A percentile compares a stretch with the other conserved stretches of the same genome.
Evolutionary conservation across 1,284 basidiomycete species (phyloP).

Genomic region (Boletus putidus): DNA sequence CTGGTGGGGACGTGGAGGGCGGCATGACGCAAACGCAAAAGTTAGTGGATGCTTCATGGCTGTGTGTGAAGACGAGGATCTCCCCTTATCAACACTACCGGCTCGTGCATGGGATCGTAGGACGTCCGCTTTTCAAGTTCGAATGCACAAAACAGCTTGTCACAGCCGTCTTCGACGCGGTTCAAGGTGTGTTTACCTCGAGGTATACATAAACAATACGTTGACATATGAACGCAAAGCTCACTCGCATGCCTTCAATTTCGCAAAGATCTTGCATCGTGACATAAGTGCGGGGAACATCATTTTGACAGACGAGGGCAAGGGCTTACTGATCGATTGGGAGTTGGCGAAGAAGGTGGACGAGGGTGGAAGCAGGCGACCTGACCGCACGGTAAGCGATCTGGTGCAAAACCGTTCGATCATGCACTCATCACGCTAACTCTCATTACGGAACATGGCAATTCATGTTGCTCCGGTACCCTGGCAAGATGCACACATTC

Average conservation of each 20-base stretch:
- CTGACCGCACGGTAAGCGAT: not conserved
- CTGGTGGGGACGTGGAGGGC: not conserved
- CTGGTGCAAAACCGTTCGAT: not conserved
- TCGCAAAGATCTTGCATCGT: not conserved
- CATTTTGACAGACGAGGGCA: conserved; percentile 2
- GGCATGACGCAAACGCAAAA: not conserved
- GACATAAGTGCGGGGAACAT: not conserved
- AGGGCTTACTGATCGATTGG: conserved; percentile 8
- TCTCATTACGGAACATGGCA: not conserved
- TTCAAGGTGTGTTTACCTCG: not conserved
- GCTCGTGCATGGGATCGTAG: not conserved
- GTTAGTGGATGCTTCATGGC: conserved; percentile 2
- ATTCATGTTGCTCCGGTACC: not conserved
- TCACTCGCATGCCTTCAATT: not conserved
- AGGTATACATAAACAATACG: not conserved
- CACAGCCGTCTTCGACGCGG: not conserved
- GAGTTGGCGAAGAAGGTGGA: not conserved
- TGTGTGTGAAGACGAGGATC: not conserved
- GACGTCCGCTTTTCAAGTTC: not conserved
- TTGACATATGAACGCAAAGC: not conserved
- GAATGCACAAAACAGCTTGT: not conserved
- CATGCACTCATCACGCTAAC: not conserved
- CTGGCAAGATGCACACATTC: not conserved
- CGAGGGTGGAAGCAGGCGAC: not conserved
- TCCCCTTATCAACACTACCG: conserved; percentile 7